phyloP scores from a whole-genome alignment of 192 early-diverging fungal genomes.

The Entrophospora sp. region DNA sequence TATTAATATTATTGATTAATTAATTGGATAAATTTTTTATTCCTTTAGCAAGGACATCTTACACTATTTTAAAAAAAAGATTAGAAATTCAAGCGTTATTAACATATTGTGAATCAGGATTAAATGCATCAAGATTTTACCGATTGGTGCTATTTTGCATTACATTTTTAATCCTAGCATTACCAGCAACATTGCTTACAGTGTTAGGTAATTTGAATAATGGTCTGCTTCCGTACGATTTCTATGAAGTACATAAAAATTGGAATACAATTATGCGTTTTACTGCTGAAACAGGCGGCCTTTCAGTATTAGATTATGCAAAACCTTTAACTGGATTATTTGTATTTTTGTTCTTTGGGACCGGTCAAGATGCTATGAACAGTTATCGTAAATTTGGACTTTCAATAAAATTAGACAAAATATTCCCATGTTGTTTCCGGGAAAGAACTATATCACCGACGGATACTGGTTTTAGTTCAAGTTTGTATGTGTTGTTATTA shows the following conservation, averaged over 20 bases:
- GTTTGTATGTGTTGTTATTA: not conserved
- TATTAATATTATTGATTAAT: not conserved
- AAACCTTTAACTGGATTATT: slow-evolving; percentile 7
- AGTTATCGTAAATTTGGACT: not conserved
- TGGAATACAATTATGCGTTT: not conserved
- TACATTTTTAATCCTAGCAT: not conserved
- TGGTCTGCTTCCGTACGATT: not conserved
- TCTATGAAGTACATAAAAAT: not conserved
- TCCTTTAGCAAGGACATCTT: not conserved
- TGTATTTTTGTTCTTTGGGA: slow-evolving; percentile 12
- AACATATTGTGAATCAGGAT: not conserved
- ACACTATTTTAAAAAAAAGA: slow-evolving; percentile 6
- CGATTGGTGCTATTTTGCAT: slow-evolving; percentile 7
- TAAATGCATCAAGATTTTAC: not conserved
- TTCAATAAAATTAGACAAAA: not conserved
- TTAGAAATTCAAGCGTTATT: slow-evolving; percentile 4
- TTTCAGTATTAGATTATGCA: not conserved
- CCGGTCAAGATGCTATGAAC: slow-evolving; percentile 2
- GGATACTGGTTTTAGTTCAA: not conserved
- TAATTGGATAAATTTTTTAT: too few relatives aligned
- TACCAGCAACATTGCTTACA: not conserved
- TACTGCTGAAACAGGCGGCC: not conserved
- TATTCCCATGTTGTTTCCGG: not conserved
- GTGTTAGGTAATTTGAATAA: not conserved
- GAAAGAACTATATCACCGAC: too few relatives aligned